Evolutionary conservation across 164 flowering plant genomes (phyloP), one percentile per base, ranked within the genome.

Genomic region (Tetrastigma voinierianum): DNA sequence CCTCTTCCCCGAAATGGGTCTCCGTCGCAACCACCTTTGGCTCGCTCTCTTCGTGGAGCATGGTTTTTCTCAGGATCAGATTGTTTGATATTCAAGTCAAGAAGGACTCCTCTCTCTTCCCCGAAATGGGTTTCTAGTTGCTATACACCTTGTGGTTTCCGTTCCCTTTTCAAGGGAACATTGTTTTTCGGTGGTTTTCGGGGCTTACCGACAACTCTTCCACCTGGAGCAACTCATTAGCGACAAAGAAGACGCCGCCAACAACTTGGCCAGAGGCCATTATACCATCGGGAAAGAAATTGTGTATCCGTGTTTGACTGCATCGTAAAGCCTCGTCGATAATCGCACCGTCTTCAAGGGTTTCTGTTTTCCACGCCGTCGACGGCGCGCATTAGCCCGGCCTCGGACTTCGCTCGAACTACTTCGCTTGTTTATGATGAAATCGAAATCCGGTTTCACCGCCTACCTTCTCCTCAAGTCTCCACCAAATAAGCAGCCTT

Each of bases 331-430:
- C 79, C n/a, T 87, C 7, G 91, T 89, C 0, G 91, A 87, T 64
- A 86, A 84, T 73, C 86, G 92, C 62, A 85, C 92, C 13, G 92
- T 21, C 81, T 87, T 5, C 92, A 87, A 61, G 92, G 92, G 10
- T 87, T 87, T 67, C 66, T 62, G 91, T 87, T 2, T 87, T 87
- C 77, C 80, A 87, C 64, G 89, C 91, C 23, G 89, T 86, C 24
- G 91, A 89, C 44, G 91, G 91, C 18, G 91, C n/a, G 91, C 10
- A 87, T 89, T 45, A 89, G 91, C 4, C 92, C 40, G 90, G 92
- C 3, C 82, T 87, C 32, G 92, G 92, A 0, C 84, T 90, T 61
- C 74, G 12, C 74, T 87, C 2, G 92, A 87, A 57, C 76, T 90
- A 66, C 82, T 87, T 10, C n/a, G n/a, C 85, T 89, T 3, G 91